These are phyloP conservation scores for Rhinocladiella similis DNA, from an alignment of 2,329 filamentous ascomycete genomes.

Conservation along the genomic window DNA sequence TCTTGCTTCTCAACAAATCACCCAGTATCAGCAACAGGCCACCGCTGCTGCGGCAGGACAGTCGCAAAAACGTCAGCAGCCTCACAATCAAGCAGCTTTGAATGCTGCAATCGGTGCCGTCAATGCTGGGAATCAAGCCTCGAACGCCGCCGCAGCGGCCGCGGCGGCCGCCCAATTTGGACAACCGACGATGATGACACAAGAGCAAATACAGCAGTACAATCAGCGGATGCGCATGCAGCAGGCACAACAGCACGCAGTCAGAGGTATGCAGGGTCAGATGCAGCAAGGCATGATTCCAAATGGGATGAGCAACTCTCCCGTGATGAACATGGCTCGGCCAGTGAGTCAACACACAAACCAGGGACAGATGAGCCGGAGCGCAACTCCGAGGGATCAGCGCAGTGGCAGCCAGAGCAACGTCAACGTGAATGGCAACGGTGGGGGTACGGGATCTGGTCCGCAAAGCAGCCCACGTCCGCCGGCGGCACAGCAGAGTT, in stretches of 20 bases:
- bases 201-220: constrained; percentile 51
- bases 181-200: constrained; percentile 43
- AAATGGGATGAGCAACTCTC: constrained; percentile 39
- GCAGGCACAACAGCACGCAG: constrained; percentile 43
- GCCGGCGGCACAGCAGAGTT: constrained; percentile 14
- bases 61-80: constrained; percentile 29
- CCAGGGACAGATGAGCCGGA: constrained; percentile 41
- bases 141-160: constrained; percentile 32
- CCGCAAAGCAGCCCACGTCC: constrained; percentile 41
- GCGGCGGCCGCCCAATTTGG: constrained; percentile 25
- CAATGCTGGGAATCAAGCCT: constrained; percentile 42
- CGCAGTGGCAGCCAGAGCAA: constrained; percentile 40
- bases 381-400: constrained; percentile 48
- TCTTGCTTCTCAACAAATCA: constrained; percentile 53
- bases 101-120: constrained; percentile 49
- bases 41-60: constrained; percentile 38
- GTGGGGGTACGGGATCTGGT: constrained; percentile 17
- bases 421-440: constrained; percentile 22
- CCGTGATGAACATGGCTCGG: constrained; percentile 45
- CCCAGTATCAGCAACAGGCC: constrained; percentile 42
- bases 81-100: constrained; percentile 53
- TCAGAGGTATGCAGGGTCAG: constrained; percentile 26
- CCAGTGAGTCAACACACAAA: constrained; percentile 30
- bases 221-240: constrained; percentile 56
- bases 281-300: constrained; percentile 30